These are phyloP conservation scores for Pisolithus tinctorius DNA, from an alignment of 768 basidiomycete species.

Conservation along the genomic window DNA sequence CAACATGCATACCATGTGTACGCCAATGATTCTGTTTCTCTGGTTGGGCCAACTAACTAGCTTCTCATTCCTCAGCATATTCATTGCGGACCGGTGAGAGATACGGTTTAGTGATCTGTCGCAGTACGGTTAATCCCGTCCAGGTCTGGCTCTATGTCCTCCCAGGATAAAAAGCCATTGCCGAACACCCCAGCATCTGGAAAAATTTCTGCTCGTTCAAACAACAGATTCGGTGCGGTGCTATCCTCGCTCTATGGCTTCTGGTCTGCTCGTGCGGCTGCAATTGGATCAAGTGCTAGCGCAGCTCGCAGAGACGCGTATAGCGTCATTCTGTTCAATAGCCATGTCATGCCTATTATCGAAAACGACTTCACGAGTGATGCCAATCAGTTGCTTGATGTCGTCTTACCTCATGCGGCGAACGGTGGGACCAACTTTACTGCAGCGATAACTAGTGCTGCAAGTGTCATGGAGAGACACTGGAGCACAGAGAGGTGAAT, in stretches of 20 bases:
- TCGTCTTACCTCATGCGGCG: conserved; percentile 27
- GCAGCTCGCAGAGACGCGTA: conserved; percentile 45
- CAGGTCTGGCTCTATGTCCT: conserved; percentile 49
- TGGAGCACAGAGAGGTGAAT: conserved; percentile 48
- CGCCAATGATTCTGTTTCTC: conserved; percentile 14
- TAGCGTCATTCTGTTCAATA: conserved; percentile 44
- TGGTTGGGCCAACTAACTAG: conserved; percentile 13
- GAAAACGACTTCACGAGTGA: conserved; percentile 41
- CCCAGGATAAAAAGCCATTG: conserved; percentile 38
- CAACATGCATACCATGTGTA: conserved; percentile 52
- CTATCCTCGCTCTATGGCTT: conserved; percentile 49
- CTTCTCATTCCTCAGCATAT: conserved; percentile 29
- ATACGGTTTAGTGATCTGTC: neutral
- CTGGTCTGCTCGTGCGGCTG: conserved; percentile 46
- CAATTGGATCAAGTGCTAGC: conserved; percentile 20
- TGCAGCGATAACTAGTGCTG: conserved; percentile 31
- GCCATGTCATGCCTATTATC: conserved; percentile 16
- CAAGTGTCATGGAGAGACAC: conserved; percentile 33
- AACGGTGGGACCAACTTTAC: conserved; percentile 38
- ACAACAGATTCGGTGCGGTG: conserved; percentile 55
- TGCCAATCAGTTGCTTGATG: conserved; percentile 37
- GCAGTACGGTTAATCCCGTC: neutral
- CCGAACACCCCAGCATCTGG: conserved; percentile 34
- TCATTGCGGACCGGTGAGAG: conserved; percentile 44
- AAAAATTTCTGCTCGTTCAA: conserved; percentile 27